Evolutionary conservation across 2,329 filamentous ascomycete genomes (phyloP).

Genomic region (Plenodomus lindquistii): DNA sequence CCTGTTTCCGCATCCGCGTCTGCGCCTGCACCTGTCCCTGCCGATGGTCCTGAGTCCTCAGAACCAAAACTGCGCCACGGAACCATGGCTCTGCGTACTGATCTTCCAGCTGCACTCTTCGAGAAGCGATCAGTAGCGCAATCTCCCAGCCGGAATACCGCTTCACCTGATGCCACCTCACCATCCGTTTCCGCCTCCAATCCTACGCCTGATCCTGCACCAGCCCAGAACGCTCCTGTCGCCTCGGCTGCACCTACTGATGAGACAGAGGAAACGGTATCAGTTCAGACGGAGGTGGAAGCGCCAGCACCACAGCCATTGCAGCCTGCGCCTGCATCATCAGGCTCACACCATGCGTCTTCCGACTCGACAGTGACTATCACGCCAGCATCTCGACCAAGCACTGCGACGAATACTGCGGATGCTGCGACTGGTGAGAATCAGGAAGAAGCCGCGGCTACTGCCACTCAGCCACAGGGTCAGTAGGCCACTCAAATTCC

Average conservation of each 20-base stretch:
- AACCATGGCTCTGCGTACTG: conserved; percentile 4
- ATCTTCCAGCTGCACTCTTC: conserved; percentile 15
- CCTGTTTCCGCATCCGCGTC: background rate
- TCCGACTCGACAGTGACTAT: conserved; percentile 10
- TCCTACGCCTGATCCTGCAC: background rate
- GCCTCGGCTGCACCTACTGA: too few species aligned
- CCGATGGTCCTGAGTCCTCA: background rate
- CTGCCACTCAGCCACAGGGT: background rate
- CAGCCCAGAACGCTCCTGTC: background rate
- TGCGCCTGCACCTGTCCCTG: conserved; percentile 1
- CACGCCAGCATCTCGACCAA: conserved; percentile 3
- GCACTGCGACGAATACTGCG: background rate
- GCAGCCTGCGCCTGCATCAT: conserved; percentile 1
- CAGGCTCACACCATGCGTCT: conserved; percentile 6
- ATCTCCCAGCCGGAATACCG: conserved; percentile 9
- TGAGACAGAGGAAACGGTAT: too few species aligned
- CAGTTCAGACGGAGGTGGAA: background rate
- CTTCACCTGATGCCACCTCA: conserved; percentile 1
- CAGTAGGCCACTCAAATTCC: too few species aligned
- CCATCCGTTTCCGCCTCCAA: conserved; percentile 1
- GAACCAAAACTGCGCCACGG: background rate
- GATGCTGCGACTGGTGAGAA: background rate
- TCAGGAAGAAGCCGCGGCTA: background rate
- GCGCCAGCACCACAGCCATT: background rate
- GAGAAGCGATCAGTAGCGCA: conserved; percentile 14